Percentiles rank a stretch among this genome's conserved stretches.
phyloP scores from a whole-genome alignment of 23 red algal genomes.

The Rhodosorus marinus region DNA sequence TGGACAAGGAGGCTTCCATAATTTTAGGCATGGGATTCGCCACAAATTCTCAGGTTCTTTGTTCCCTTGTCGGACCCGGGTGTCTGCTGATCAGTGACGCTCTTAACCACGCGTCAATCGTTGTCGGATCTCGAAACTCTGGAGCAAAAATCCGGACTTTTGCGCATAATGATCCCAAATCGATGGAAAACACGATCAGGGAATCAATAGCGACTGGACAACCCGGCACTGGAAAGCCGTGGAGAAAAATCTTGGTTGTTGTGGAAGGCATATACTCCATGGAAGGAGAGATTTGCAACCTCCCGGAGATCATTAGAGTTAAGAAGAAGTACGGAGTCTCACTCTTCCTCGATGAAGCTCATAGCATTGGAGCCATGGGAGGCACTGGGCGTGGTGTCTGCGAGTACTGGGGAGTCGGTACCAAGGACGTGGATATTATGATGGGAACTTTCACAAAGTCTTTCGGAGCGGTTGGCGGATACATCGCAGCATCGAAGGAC shows the following conservation, averaged over 20 bases:
- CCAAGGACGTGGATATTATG: constrained; percentile 79
- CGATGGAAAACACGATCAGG: constrained; percentile 41
- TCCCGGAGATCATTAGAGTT: constrained; percentile 57
- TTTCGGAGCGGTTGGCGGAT: constrained; percentile 94
- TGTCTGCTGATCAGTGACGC: constrained; percentile 79
- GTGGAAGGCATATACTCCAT: constrained; percentile 99
- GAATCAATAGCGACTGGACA: constrained; percentile 62
- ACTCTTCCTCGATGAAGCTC: constrained; percentile 95
- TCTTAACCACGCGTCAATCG: constrained; percentile 87
- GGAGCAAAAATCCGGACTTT: constrained; percentile 76
- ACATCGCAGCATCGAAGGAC: constrained; percentile 43
- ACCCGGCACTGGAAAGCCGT: constrained; percentile 41
- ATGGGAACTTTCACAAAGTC: constrained; percentile 99
- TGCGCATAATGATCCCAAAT: constrained; percentile 54
- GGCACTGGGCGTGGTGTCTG: constrained; percentile 63
- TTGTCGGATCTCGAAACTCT: constrained; percentile 68
- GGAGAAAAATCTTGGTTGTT: constrained; percentile 79
- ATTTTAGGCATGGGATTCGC: constrained; percentile 98
- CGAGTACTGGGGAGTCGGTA: constrained; percentile 61
- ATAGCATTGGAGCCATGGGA: constrained; percentile 92
- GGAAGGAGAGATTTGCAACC: constrained; percentile 72
- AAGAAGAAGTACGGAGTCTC: constrained; percentile 90
- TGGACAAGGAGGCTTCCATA: constrained; percentile 68
- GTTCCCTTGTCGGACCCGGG: constrained; percentile 59
- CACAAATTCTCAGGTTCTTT: constrained; percentile 81